Evolutionary conservation across 805 yeast species (phyloP).

Genomic region (Lipomyces sp.): DNA sequence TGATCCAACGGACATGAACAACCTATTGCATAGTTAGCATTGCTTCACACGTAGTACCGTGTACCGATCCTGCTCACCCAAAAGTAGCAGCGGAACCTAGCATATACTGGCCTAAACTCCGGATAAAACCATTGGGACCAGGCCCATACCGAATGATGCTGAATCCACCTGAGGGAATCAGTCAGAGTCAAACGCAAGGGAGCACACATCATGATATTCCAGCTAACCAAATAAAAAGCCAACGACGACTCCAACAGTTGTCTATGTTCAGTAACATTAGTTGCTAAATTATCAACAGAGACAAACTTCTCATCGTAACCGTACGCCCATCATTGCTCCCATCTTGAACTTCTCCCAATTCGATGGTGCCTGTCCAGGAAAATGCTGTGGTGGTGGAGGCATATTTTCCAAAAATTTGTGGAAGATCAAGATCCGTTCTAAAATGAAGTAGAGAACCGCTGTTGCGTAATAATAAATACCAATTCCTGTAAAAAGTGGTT

Average conservation of each 20-base stretch:
- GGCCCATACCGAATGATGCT: constrained; percentile 92
- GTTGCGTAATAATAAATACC: background rate
- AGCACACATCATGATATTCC: background rate
- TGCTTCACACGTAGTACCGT: background rate
- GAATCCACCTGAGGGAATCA: constrained; percentile 57
- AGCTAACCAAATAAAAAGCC: constrained; percentile 83
- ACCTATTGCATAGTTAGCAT: constrained; percentile 37
- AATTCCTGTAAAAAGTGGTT: too few species aligned
- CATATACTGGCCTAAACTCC: constrained; percentile 95
- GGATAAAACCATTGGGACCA: constrained; percentile 97
- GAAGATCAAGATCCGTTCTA: background rate
- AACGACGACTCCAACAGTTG: constrained; percentile 88
- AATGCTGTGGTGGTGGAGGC: constrained; percentile 43
- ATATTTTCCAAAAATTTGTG: constrained; percentile 1
- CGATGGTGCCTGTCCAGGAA: constrained; percentile 57
- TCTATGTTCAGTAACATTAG: constrained; percentile 41
- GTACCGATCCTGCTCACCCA: constrained; percentile 52
- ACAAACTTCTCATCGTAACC: constrained; percentile 36
- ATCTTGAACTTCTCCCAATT: constrained; percentile 95
- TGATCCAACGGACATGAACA: constrained; percentile 95
- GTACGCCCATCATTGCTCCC: constrained; percentile 95
- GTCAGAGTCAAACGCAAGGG: background rate
- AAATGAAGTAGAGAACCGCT: background rate
- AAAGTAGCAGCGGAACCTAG: constrained; percentile 96
- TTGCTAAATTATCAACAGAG: background rate